phyloP scores from a whole-genome alignment of 345 rosid genomes.

The Diplotaxis tenuifolia region DNA sequence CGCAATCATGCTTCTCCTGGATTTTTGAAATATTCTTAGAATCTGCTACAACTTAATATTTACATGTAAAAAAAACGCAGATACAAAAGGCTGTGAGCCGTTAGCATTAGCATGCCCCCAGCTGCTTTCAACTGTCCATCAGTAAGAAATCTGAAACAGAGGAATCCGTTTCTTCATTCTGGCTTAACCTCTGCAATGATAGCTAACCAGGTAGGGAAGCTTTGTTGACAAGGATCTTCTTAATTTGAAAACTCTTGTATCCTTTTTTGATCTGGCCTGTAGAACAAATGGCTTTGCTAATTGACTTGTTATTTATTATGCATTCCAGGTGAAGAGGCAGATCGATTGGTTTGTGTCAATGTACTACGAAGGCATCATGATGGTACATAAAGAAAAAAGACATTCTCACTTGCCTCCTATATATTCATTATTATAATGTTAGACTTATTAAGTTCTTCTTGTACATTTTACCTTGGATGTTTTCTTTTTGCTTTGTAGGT shows the following conservation, averaged over 20 bases:
- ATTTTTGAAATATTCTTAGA: neutral
- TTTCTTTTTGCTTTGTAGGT: too few species aligned
- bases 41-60: neutral
- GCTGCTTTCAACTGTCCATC: constrained; percentile 65
- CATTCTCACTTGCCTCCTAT: constrained; percentile 7
- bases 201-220: constrained; percentile 73
- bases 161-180: constrained; percentile 51
- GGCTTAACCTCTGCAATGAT: constrained; percentile 72
- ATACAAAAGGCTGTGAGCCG: constrained; percentile 72
- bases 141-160: constrained; percentile 48
- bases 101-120: constrained; percentile 73
- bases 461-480: constrained; percentile 17
- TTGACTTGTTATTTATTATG: constrained; percentile 11
- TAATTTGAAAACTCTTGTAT: constrained; percentile 1
- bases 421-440: neutral
- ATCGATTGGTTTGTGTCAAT: constrained; percentile 64
- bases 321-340: constrained; percentile 80
- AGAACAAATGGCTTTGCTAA: too few species aligned
- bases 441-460: neutral
- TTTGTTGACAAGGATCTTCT: neutral
- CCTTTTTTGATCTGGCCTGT: too few species aligned
- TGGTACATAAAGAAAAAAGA: constrained; percentile 51
- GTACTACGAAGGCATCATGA: constrained; percentile 88
- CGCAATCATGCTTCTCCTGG: neutral
- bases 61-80: constrained; percentile 45